These are phyloP conservation scores for Russula dissimulans DNA, from an alignment of 768 basidiomycete genomes.

Conservation along the genomic window DNA sequence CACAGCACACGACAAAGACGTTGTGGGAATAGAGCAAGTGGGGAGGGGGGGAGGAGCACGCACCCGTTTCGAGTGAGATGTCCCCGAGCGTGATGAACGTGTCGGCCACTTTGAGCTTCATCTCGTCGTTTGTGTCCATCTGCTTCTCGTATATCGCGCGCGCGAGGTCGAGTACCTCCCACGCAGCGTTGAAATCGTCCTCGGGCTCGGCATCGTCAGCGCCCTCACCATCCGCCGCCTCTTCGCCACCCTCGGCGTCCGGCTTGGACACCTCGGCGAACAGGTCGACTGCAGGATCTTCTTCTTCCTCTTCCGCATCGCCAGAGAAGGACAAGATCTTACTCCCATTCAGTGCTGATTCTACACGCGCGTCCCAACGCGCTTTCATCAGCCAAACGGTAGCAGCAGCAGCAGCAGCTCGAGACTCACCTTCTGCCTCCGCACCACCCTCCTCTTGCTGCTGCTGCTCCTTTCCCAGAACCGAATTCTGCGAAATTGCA, in stretches of 20 bases:
- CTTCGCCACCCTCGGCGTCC: conserved; percentile 37
- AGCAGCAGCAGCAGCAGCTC: no score
- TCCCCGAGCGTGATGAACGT: conserved; percentile 88
- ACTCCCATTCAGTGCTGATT: conserved; percentile 34
- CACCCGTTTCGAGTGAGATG: conserved; percentile 94
- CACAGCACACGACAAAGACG: not conserved
- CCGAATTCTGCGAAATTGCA: conserved; percentile 75
- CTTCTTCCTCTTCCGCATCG: conserved; percentile 61
- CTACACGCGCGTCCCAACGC: conserved; percentile 9
- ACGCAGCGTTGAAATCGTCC: conserved; percentile 96
- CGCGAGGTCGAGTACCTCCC: conserved; percentile 95
- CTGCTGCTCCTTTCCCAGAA: conserved; percentile 81
- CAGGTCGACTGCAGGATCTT: conserved; percentile 52
- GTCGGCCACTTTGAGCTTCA: conserved; percentile 80
- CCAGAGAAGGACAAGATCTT: conserved; percentile 72
- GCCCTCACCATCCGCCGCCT: conserved; percentile 46
- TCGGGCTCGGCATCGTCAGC: conserved; percentile 71
- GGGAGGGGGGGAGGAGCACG: conserved; percentile 20
- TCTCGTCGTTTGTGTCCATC: conserved; percentile 46
- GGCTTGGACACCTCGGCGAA: conserved; percentile 48
- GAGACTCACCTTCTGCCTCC: conserved; percentile 29
- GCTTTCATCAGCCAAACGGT: not conserved
- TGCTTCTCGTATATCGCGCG: conserved; percentile 75
- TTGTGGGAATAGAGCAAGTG: not conserved
- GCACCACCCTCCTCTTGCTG: conserved; percentile 42